These are phyloP conservation scores for Cystobasidiaceae sp. DNA, from an alignment of 1,284 basidiomycete species.

Conservation along the genomic window DNA sequence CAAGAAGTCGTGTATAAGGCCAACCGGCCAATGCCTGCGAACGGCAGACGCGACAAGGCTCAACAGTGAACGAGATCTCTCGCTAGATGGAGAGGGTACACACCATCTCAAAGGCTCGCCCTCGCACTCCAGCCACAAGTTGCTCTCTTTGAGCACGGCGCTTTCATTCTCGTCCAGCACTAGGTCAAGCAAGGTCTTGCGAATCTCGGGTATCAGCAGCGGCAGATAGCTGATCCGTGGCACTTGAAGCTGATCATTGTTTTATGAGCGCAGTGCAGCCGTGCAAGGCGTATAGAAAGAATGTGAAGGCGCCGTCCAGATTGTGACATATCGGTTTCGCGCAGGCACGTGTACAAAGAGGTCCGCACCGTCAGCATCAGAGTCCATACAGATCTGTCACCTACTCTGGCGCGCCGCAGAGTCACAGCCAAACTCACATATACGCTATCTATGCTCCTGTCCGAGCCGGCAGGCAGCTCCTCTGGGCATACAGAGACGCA, in stretches of 20 bases:
- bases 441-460: constrained; percentile 77
- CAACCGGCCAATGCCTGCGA: constrained; percentile 88
- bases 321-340: no score
- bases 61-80: background rate
- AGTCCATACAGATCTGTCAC: no score
- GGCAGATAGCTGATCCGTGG: constrained; percentile 86
- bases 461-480: constrained; percentile 76
- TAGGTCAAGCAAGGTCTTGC: constrained; percentile 77
- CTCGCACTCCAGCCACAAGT: constrained; percentile 87
- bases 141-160: constrained; percentile 66
- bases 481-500: constrained; percentile 76
- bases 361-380: no score
- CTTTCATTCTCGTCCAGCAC: constrained; percentile 76
- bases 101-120: constrained; percentile 74
- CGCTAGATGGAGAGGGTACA: constrained; percentile 42
- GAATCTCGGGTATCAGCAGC: constrained; percentile 77
- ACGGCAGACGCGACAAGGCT: background rate
- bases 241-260: constrained; percentile 59
- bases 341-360: no score
- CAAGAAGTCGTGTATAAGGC: constrained; percentile 71
- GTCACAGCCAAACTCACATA: constrained; percentile 49
- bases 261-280: no score
- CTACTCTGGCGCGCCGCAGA: constrained; percentile 47
- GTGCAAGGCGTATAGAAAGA: no score
- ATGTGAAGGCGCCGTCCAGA: constrained; percentile 47